These are phyloP conservation scores for Botrytis cinerea DNA, from an alignment of 2,329 filamentous ascomycete species.

Conservation along the genomic window DNA sequence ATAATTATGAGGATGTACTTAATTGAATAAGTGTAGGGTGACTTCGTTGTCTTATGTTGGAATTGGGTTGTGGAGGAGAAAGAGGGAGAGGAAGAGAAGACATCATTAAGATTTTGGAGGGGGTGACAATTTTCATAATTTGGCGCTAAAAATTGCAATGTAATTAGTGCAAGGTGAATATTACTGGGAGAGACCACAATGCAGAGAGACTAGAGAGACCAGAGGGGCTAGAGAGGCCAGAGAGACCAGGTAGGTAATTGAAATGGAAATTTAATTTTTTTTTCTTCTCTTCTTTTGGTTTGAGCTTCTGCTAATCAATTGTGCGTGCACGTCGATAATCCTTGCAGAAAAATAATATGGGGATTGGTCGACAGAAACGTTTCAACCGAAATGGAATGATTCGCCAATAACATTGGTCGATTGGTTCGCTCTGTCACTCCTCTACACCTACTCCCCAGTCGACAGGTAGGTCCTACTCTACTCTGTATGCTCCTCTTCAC, in stretches of 20 bases:
- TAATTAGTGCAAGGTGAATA: not conserved
- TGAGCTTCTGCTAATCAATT: not conserved
- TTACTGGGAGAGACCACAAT: not conserved
- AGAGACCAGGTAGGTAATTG: not conserved
- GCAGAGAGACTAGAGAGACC: not conserved
- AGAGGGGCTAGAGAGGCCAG: not conserved
- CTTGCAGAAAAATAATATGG: not conserved
- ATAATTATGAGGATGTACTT: conserved; percentile 30
- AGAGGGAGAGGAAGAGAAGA: conserved; percentile 30
- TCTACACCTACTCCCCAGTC: not conserved
- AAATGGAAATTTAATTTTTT: not conserved
- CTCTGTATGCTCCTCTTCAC: not conserved
- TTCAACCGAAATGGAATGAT: not conserved
- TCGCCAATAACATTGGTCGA: not conserved
- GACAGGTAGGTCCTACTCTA: not conserved
- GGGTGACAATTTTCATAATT: conserved; percentile 17
- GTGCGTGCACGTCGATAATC: conserved; percentile 3
- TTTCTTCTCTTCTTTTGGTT: not conserved
- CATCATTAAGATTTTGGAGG: conserved; percentile 31
- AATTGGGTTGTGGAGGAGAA: conserved; percentile 33
- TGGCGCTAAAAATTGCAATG: not conserved
- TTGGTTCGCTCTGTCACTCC: not conserved
- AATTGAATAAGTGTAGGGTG: conserved; percentile 50
- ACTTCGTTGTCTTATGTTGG: conserved; percentile 65
- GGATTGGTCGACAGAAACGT: not conserved